phyloP scores from a whole-genome alignment of 148 eudicot genomes.

The Fagopyrum homotropicum region DNA sequence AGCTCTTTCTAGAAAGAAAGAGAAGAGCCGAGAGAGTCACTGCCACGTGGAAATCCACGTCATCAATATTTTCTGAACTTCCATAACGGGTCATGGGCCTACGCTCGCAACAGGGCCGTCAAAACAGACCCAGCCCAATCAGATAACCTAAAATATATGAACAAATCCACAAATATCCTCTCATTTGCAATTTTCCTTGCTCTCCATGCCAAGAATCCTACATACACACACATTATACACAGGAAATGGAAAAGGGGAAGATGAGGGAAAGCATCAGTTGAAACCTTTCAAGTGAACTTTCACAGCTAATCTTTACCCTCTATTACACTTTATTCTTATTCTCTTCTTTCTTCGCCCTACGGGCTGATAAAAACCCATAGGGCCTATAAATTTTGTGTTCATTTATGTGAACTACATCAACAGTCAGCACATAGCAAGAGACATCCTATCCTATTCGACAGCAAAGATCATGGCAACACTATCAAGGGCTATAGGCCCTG shows the following conservation, averaged over 20 bases:
- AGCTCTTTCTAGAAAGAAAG: constrained; percentile 3
- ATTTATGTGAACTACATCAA: background rate
- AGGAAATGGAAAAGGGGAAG: background rate
- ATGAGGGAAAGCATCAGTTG: background rate
- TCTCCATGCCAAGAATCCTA: background rate
- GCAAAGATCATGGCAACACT: background rate
- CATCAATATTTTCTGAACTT: background rate
- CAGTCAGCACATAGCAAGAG: background rate
- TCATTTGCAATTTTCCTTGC: background rate
- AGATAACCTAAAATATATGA: background rate
- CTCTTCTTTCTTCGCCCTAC: constrained; percentile 23
- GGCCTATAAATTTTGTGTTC: background rate
- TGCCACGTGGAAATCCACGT: constrained; percentile 10
- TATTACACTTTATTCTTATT: constrained; percentile 41
- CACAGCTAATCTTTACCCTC: constrained; percentile 24
- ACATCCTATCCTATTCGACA: background rate
- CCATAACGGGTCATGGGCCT: background rate
- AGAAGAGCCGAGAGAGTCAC: constrained; percentile 10
- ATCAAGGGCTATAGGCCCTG: constrained; percentile 33
- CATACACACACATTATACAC: background rate
- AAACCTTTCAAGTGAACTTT: constrained; percentile 25
- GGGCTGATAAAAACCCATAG: background rate
- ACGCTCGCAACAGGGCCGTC: background rate
- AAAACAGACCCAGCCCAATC: background rate
- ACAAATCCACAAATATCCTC: background rate